Conservation (phyloP, 2,329 filamentous ascomycete genomes). For the Hypoxylon sp. region DNA sequence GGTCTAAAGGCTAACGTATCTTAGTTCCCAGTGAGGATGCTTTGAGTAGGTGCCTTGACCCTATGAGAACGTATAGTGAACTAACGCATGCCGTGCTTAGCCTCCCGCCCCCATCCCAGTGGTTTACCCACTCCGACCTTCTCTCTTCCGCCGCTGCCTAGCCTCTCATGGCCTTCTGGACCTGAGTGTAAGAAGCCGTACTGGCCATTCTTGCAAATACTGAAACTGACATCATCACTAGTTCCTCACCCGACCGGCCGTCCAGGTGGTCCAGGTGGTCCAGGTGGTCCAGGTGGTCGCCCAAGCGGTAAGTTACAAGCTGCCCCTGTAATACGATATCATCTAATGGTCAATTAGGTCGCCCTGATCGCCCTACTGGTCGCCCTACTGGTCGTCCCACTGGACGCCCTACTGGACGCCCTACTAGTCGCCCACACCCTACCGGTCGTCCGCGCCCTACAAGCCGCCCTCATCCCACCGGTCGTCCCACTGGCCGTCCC, state of each 20-base stretch:
- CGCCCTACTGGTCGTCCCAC: slow-evolving; percentile 20
- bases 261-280: slow-evolving; percentile 20
- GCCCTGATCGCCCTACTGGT: background rate
- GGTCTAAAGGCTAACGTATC: slow-evolving; percentile 3
- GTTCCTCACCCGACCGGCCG: slow-evolving; percentile 27
- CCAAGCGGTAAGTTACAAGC: background rate
- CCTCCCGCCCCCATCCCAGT: background rate
- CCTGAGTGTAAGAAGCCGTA: slow-evolving; percentile 26
- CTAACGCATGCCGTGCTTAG: background rate
- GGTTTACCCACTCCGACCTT: slow-evolving; percentile 23
- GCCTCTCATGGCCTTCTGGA: slow-evolving; percentile 16
- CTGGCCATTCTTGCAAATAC: background rate
- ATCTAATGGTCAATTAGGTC: slow-evolving; percentile 2
- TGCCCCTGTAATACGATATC: background rate
- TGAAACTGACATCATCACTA: slow-evolving; percentile 16
- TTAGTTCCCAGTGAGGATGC: slow-evolving; percentile 11
- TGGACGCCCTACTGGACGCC: slow-evolving; percentile 18
- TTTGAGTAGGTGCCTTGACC: slow-evolving; percentile 1
- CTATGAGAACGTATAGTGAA: background rate
- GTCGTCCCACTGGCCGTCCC: slow-evolving; percentile 22
- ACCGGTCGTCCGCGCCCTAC: slow-evolving; percentile 21
- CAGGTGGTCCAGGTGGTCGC: slow-evolving; percentile 3
- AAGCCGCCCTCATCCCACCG: slow-evolving; percentile 20
- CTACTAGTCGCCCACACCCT: slow-evolving; percentile 15
- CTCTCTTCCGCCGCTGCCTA: slow-evolving; percentile 20